phyloP scores from a whole-genome alignment of 2,329 filamentous ascomycete genomes.

The Colletotrichum phormii region DNA sequence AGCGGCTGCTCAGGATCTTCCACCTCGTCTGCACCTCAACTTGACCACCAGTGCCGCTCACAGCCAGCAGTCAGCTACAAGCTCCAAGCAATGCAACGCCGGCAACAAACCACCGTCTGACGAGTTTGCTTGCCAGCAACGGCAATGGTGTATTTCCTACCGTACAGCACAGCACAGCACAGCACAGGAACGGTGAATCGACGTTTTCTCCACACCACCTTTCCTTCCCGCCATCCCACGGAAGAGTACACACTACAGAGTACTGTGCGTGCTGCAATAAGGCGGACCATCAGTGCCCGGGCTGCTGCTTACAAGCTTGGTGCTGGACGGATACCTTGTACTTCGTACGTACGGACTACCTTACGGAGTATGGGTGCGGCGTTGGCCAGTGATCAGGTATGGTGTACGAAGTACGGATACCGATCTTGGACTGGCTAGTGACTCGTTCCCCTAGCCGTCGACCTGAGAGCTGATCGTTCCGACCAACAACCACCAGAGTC shows the following conservation, averaged over 20 bases:
- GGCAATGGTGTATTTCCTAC: no score
- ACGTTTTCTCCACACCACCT: not conserved
- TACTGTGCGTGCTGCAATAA: not conserved
- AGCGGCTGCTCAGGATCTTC: not conserved
- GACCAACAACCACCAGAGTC: not conserved
- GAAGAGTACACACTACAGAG: not conserved
- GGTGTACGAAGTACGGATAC: not conserved
- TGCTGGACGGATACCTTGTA: no score
- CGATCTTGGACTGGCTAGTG: constrained; percentile 1
- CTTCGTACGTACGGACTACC: no score
- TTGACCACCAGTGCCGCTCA: not conserved
- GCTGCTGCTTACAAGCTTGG: not conserved
- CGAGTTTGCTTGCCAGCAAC: not conserved
- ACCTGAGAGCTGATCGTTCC: not conserved
- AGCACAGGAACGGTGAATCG: no score
- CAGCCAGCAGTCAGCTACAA: not conserved
- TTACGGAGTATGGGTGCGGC: not conserved
- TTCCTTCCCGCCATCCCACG: not conserved
- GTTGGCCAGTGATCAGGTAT: constrained; percentile 6
- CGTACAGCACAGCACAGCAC: no score
- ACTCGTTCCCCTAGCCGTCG: not conserved
- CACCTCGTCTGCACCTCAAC: not conserved
- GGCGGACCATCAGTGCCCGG: not conserved
- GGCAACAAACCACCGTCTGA: not conserved
- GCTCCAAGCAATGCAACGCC: not conserved